These are phyloP conservation scores for Maudiozyma turicensis DNA, from an alignment of 805 yeast species.

Conservation along the genomic window DNA sequence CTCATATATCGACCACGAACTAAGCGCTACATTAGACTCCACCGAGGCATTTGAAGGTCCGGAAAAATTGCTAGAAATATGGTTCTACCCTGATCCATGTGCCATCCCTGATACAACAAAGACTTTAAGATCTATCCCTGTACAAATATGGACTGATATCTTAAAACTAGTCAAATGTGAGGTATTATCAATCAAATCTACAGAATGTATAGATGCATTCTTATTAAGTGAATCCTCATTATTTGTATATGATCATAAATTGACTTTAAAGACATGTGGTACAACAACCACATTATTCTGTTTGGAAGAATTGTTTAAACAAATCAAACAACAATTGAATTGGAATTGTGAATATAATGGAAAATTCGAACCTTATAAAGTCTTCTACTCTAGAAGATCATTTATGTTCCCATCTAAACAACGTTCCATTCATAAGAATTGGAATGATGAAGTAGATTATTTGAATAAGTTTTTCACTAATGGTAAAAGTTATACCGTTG, in stretches of 20 bases:
- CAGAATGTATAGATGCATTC: slow-evolving; percentile 65
- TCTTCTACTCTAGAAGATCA: slow-evolving; percentile 83
- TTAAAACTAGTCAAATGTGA: slow-evolving; percentile 82
- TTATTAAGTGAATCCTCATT: slow-evolving; percentile 81
- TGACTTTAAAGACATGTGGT: slow-evolving; percentile 90
- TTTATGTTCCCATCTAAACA: slow-evolving; percentile 91
- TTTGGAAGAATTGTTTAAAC: slow-evolving; percentile 50
- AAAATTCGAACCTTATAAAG: slow-evolving; percentile 41
- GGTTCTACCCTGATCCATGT: slow-evolving; percentile 54
- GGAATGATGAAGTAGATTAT: slow-evolving; percentile 71
- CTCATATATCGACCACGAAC: slow-evolving; percentile 63
- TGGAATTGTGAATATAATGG: slow-evolving; percentile 30
- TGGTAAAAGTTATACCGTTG: slow-evolving; percentile 67
- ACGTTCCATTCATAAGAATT: slow-evolving; percentile 66
- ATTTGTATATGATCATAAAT: slow-evolving; percentile 78
- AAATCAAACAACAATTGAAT: slow-evolving; percentile 34
- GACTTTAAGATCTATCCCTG: slow-evolving; percentile 57
- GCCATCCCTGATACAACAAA: slow-evolving; percentile 23
- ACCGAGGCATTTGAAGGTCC: slow-evolving; percentile 96
- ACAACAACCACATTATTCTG: slow-evolving; percentile 86
- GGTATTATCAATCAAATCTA: slow-evolving; percentile 67
- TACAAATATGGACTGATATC: slow-evolving; percentile 58
- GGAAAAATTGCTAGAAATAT: slow-evolving; percentile 81
- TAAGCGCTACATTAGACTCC: slow-evolving; percentile 73
- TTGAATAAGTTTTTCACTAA: slow-evolving; percentile 55